Evolutionary conservation across 768 basidiomycete species (phyloP).

Genomic region (Rhizopogon vinicolor): DNA sequence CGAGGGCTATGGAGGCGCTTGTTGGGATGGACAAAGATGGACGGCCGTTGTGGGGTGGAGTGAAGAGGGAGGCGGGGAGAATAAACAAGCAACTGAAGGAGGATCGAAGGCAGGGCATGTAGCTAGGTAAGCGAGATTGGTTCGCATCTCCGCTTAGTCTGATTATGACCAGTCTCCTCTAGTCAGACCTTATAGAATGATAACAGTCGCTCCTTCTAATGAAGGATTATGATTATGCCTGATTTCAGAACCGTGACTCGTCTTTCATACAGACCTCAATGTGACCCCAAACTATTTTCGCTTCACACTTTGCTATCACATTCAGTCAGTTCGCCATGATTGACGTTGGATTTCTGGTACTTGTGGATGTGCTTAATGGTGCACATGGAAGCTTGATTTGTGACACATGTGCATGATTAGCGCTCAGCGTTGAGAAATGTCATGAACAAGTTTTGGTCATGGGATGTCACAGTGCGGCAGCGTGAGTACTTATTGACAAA

Average conservation of each 20-base stretch:
- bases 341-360: neutral
- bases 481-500: neutral
- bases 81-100: conserved; percentile 13
- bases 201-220: too few species aligned
- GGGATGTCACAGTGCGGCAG: too few species aligned
- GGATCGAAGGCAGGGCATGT: conserved; percentile 6
- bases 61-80: conserved; percentile 23
- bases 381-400: too few species aligned
- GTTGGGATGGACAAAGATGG: conserved; percentile 27
- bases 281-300: neutral
- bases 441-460: neutral
- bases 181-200: too few species aligned
- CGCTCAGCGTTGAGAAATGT: neutral
- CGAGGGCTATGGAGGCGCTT: conserved; percentile 19
- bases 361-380: neutral
- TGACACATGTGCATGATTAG: neutral
- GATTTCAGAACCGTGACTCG: neutral
- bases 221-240: too few species aligned
- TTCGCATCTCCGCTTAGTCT: neutral
- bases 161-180: neutral
- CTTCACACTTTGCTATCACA: neutral
- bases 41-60: conserved; percentile 26
- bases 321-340: neutral
- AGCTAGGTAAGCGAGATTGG: neutral
- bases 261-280: neutral